Evolutionary conservation across 495 filamentous ascomycete species (phyloP), one percentile per base, ranked within the genome.

Genomic region (Talaromyces nanjingensis): DNA sequence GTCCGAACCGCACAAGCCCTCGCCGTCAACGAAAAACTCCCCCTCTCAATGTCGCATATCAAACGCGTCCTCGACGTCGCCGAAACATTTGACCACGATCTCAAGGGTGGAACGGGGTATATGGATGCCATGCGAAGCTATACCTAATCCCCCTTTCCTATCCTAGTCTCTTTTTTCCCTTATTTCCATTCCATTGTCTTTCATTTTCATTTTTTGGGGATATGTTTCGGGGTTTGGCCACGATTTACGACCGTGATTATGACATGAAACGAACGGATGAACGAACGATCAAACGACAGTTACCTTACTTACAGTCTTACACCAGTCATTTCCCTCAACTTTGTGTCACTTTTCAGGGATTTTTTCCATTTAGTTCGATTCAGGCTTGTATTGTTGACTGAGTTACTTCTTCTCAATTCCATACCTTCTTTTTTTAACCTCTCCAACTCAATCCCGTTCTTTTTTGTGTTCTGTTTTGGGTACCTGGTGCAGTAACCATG

Each of bases 1-100:
- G 89, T 96, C 52, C 84, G 90, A 60, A 93, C 91, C 3, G 91
- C 92, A 1, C 92, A 96, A 72, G 89, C 89, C 0, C 80, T 96
- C 14, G 92, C 92, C 3, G 84, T 94, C 64, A 89, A 91, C 66
- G 89, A 92, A 71, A 78, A 79, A 45, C 81, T 86, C 45, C 80
- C 81, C 1, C 79, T 96, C 6, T 81, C 83, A 2, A 92, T 96
- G 87, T 83, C 85, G 52, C 91, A 96, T 71, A 91, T 96, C 75
- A 87, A 86, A 66, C 83, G 87, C 58, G 91, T 96, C 18, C 82
- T 96, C 2, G 88, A 91, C 33, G 91, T 96, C 2, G 87, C 87
- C 18, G 87, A 91, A 69, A 89, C 84, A 14, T 97, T 96, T 69
- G 90, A 93, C 58, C 82, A 86, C 24, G 91, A 96, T 74, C 62